phyloP scores from a whole-genome alignment of 805 yeast genomes.

The Yueomyces sinensis region DNA sequence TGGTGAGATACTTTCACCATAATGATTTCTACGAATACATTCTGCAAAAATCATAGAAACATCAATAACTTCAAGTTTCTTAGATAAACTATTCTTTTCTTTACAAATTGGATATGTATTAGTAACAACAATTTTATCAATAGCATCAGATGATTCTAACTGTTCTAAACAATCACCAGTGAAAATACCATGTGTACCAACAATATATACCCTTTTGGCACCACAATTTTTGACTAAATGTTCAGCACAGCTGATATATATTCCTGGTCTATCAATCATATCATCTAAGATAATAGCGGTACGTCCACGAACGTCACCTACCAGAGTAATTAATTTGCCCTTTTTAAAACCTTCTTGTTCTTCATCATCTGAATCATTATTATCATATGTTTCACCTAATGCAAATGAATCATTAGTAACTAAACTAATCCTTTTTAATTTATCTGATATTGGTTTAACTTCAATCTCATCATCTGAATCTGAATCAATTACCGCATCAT shows the following conservation, averaged over 20 bases:
- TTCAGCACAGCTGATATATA: conserved; percentile 96
- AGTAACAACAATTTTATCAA: conserved; percentile 88
- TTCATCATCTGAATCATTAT: conserved; percentile 50
- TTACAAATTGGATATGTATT: conserved; percentile 85
- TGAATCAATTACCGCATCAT: conserved; percentile 47
- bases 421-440: no score
- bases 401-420: conserved; percentile 34
- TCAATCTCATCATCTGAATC: conserved; percentile 17
- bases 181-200: conserved; percentile 94
- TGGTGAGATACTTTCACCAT: conserved; percentile 93
- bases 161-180: conserved; percentile 75
- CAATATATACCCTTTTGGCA: conserved; percentile 76
- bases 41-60: conserved; percentile 94
- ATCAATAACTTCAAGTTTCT: conserved; percentile 77
- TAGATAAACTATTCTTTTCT: conserved; percentile 40
- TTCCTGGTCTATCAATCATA: conserved; percentile 90
- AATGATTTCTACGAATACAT: conserved; percentile 96
- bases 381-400: conserved; percentile 71
- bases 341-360: conserved; percentile 17
- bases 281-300: conserved; percentile 93
- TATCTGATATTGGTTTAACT: conserved; percentile 17
- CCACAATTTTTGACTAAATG: conserved; percentile 94
- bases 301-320: conserved; percentile 86
- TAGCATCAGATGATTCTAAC: conserved; percentile 63
- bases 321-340: conserved; percentile 88